Evolutionary conservation across 208 protist species (phyloP).

Genomic region (Trichomonas tenax): DNA sequence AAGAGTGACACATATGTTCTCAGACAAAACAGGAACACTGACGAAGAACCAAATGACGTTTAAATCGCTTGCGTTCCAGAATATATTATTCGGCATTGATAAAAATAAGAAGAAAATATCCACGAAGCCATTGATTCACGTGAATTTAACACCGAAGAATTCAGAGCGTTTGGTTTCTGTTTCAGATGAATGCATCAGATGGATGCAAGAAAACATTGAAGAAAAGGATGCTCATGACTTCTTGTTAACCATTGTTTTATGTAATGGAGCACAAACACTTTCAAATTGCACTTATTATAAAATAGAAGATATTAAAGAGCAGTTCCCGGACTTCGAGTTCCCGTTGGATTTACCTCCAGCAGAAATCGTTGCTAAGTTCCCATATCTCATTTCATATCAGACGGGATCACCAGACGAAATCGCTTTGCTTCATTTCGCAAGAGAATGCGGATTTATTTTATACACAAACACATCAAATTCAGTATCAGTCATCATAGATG

Average conservation of each 20-base stretch:
- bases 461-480: neutral
- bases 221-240: neutral
- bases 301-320: neutral
- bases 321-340: neutral
- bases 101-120: neutral
- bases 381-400: constrained; percentile 22
- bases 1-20: constrained; percentile 80
- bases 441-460: neutral
- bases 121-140: neutral
- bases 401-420: constrained; percentile 41
- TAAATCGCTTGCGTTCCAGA: neutral
- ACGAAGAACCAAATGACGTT: constrained; percentile 87
- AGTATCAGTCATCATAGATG: neutral
- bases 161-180: constrained; percentile 58
- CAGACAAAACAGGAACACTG: constrained; percentile 96
- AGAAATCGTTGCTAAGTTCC: neutral
- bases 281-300: neutral
- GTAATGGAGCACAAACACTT: neutral
- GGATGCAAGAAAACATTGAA: neutral
- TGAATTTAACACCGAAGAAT: constrained; percentile 60
- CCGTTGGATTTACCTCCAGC: neutral
- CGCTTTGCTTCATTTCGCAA: neutral
- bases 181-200: constrained; percentile 43
- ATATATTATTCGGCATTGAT: neutral
- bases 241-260: neutral